A percentile compares a stretch with the other conserved stretches of the same genome.
phyloP scores from a whole-genome alignment of 352 stramenopile species.

The Thalassiosira exigua region DNA sequence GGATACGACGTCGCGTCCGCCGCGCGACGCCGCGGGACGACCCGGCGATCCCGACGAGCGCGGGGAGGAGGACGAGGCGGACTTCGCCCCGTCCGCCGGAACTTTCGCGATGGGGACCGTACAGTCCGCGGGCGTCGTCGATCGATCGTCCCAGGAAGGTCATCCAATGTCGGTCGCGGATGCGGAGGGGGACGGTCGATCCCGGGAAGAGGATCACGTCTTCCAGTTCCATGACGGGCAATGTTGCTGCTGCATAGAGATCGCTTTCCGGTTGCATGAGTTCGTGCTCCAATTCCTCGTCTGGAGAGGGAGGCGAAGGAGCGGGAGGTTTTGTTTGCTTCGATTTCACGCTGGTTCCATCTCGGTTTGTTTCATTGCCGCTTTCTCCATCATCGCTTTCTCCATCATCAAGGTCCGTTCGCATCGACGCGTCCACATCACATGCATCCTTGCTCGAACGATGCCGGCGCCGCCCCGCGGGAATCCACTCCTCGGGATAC shows the following conservation, averaged over 20 bases:
- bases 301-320: not conserved
- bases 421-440: constrained; percentile 7
- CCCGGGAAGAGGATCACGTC: constrained; percentile 80
- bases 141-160: constrained; percentile 73
- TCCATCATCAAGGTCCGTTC: not conserved
- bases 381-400: not conserved
- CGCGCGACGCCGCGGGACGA: not conserved
- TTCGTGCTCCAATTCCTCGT: not conserved
- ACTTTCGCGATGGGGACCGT: constrained; percentile 37
- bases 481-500: constrained; percentile 62
- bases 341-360: not conserved
- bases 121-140: constrained; percentile 59
- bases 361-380: not conserved
- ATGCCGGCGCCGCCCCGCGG: constrained; percentile 26
- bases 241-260: constrained; percentile 29
- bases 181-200: constrained; percentile 63
- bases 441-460: not conserved
- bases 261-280: no score
- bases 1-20: constrained; percentile 25
- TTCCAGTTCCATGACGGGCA: constrained; percentile 71
- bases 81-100: constrained; percentile 49
- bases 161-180: constrained; percentile 69
- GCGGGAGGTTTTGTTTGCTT: constrained; percentile 19
- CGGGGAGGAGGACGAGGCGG: constrained; percentile 68
- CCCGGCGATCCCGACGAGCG: no score